Percentiles rank a stretch among this genome's conserved stretches.
Conservation (phyloP, 2,329 filamentous ascomycete genomes). For the Colletotrichum simmondsii region DNA sequence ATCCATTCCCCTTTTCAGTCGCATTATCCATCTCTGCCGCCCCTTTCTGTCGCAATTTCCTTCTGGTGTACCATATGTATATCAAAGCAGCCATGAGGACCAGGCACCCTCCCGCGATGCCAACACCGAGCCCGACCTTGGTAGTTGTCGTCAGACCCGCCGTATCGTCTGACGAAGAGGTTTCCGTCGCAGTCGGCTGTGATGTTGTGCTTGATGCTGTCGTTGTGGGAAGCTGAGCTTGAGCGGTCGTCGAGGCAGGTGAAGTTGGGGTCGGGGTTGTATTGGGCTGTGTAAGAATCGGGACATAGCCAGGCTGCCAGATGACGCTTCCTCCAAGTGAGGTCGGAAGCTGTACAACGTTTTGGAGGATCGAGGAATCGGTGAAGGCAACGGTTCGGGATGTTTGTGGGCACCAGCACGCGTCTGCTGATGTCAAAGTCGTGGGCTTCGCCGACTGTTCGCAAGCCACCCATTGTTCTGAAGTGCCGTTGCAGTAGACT, state of each 20-base stretch:
- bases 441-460: conserved; percentile 37
- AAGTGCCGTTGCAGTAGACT: conserved; percentile 46
- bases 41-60: conserved; percentile 2
- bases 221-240: conserved; percentile 8
- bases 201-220: neutral
- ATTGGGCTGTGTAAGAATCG: conserved; percentile 26
- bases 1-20: neutral
- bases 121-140: conserved; percentile 40
- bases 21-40: neutral
- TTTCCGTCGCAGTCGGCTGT: neutral
- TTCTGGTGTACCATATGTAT: conserved; percentile 36
- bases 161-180: neutral
- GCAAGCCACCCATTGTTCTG: conserved; percentile 46
- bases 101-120: conserved; percentile 34
- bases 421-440: conserved; percentile 39
- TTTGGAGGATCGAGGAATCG: conserved; percentile 38
- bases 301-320: conserved; percentile 39
- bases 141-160: conserved; percentile 37
- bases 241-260: neutral
- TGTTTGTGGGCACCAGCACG: conserved; percentile 43
- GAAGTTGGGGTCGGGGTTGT: neutral
- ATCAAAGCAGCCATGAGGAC: conserved; percentile 36
- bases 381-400: conserved; percentile 40
- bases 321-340: conserved; percentile 39
- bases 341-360: conserved; percentile 42